Evolutionary conservation across 768 basidiomycete species (phyloP), one percentile per base, ranked within the genome.

Genomic region (Auricularia heimuer): DNA sequence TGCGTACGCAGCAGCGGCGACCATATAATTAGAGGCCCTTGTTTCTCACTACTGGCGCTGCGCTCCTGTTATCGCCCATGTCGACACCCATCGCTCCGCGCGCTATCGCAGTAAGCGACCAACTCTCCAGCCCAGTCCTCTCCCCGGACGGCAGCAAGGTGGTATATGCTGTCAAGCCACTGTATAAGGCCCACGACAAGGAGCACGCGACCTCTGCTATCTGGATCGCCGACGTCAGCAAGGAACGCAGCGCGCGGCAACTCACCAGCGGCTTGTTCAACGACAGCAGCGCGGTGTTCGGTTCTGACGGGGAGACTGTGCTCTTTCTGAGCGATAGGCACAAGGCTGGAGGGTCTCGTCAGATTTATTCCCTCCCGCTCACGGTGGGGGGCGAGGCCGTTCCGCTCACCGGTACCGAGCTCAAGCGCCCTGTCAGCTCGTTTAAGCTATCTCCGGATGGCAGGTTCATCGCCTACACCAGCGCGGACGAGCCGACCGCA

Each of bases 401-500:
- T 39, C 62, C 63, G 33, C 14, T 64, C 10, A 58, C 29, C 35
- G 18, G 54, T 60, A 34, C 24, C 16, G 34, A 29, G 4, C 24
- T 35, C 16, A 33, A 60, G 34, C 14, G 14, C 24, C 16, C 24
- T 8, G 56, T 60, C 14, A 14, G 24, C 6, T 29, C 39, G 44
- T 68, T 68, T 44, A 37, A 36, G 36, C 37, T 66, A 18, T 66
- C 65, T 4, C 67, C 65, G 14, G 65, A 68, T 54, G 67, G 67
- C 24, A 58, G 54, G n/a, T 68, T 66, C 54, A 65, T 68, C 29
- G 67, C 65, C 7, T 68, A 63, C 51, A 34, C 29, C 3, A 63
- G 65, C 24, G 42, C 63, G 16, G 47, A 58, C 29, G 67, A 68
- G 37, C 62, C 65, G 18, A 68, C 62, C 36, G 44, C 45, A 12